Base-by-base conservation (phyloP, 2,329 filamentous ascomycete species). In the Truncatella angustata region DNA sequence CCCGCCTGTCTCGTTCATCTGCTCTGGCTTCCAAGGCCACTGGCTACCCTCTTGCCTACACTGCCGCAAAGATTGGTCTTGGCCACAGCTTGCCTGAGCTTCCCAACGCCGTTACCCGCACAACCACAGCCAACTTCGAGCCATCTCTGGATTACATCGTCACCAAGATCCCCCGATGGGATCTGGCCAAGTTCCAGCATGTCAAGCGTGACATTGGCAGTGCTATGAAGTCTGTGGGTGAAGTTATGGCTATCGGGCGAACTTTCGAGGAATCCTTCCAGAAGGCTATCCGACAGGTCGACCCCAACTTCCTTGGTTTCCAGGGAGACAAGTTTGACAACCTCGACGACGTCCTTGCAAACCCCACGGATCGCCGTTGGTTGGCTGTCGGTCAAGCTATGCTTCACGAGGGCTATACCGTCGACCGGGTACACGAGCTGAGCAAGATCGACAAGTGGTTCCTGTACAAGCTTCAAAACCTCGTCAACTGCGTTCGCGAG, bases 381-480 rank as follows among this genome's bases (percentile, higher is more conserved):
- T 82, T 99, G 63, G 94, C 94, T 58, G 91, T 99, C 66, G 93
- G 94, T 42, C 92, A 97, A 75, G 94, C 94, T 59, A 95, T 99
- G 91, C 85, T 96, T 60, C 91, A 97, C 77, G 91, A 97, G 75
- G 88, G 88, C 72, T 99, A 99, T 79, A 85, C 90, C 2, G 91
- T 97, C 43, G 93, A 99, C 59, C 86, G 82, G 70, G 81, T 99
- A 14, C 91, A 97, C 68, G 91, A 97, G 5, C 78, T 99, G 62
- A 96, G 89, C 75, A 97, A 96, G 81, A 99, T 99, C 65, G 94
- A 97, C 78, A 96, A 96, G 75, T 97, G 94, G 94, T 99, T 99
- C 81, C 76, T 99, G 63, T 85, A 97, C 85, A 97, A 99, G 82
- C 85, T 99, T 48, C 87, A 96, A 76, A 97, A 97, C 78, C 90